Percentiles rank a stretch among this genome's conserved stretches.
Conservation (phyloP, 129 eudicot species). For the Flaveria linearis region DNA sequence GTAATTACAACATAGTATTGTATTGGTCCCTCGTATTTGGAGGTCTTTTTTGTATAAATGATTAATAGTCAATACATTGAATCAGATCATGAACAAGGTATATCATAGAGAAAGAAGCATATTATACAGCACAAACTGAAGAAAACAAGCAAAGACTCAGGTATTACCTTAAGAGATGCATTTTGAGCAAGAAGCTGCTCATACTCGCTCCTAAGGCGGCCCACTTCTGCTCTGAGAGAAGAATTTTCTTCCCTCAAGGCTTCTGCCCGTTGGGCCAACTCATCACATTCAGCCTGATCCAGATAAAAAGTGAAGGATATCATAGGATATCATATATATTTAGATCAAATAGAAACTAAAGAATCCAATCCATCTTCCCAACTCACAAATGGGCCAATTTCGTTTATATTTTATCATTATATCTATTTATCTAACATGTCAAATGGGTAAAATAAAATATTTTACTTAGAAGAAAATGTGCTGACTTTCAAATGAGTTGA, state of each 20-base stretch:
- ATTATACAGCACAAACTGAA: constrained; percentile 1
- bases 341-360: not conserved
- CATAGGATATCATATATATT: not conserved
- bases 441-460: not conserved
- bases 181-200: constrained; percentile 84
- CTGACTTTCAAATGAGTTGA: too few species aligned
- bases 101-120: not conserved
- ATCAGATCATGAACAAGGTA: not conserved
- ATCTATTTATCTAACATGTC: not conserved
- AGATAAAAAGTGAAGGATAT: constrained; percentile 8
- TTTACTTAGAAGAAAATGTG: not conserved
- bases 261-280: constrained; percentile 91
- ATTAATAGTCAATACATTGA: constrained; percentile 1
- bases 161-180: constrained; percentile 72
- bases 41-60: not conserved
- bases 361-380: not conserved
- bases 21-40: not conserved
- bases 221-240: constrained; percentile 67
- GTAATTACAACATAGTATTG: not conserved
- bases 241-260: constrained; percentile 78
- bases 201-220: constrained; percentile 63
- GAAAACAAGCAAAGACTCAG: not conserved
- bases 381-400: not conserved
- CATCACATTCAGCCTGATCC: constrained; percentile 92
- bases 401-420: not conserved